Evolutionary conservation across 306 rosid genomes (phyloP), one percentile per base, ranked within the genome.

Genomic region (Cyclanthera cordifolia): DNA sequence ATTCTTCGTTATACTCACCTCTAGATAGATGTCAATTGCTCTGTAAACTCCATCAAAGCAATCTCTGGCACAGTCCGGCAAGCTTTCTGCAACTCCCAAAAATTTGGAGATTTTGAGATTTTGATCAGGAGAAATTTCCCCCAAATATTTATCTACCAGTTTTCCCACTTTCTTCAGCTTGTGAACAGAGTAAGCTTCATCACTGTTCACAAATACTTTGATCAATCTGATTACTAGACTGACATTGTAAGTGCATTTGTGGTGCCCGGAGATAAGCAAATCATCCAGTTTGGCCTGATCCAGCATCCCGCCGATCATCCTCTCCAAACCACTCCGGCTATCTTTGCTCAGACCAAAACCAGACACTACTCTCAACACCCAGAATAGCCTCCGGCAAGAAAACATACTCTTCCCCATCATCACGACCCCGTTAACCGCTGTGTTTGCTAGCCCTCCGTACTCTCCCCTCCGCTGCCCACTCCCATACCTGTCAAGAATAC

Each of bases 11-110:
- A 6, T 63, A 21, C 51, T 17, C 28, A 86, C 97, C 91, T 86
- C 71, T 63, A 91, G 85, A 59, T 91, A 88, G 74, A 85, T 83
- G 76, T 86, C 94, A 75, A 88, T 79, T 78, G 97, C 91, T 82
- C 80, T 86, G 79, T 83, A 88, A 70, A 83, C 82, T 54, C 85
- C 87, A 75, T 88, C 94, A 75, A 78, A 85, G 76, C 80, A 74
- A 53, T 77, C 86, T 56, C 96, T 83, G 1, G 97, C 87, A 75
- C 58, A 79, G 71, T 85, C 83, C 15, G 96, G 96, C 32, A 91
- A 77, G 72, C 90, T 77, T 55, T 86, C 90, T 11, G 83, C 90
- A 70, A 83, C 85, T 67, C 83, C 90, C 39, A 83, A 78, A 72
- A 88, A 91, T n/a, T 82, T 88, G 46, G 90, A 82, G 61, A 83